phyloP scores from a whole-genome alignment of 257 asterid species.

The Ballota nigra region DNA sequence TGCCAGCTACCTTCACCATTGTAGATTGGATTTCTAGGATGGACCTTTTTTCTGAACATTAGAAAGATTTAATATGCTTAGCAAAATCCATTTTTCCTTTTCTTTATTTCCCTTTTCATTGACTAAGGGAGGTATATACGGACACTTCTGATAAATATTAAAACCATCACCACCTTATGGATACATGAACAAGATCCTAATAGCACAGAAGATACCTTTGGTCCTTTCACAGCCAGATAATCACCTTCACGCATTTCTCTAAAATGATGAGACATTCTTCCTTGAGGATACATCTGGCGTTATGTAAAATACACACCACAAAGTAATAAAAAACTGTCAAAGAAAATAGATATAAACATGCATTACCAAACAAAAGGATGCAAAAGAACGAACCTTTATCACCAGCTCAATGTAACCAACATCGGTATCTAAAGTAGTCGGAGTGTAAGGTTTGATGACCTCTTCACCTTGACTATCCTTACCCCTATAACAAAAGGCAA shows the following conservation, averaged over 20 bases:
- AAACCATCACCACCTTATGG: too few relatives aligned
- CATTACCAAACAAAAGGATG: conserved; percentile 10
- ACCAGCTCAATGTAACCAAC: conserved; percentile 87
- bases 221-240: conserved; percentile 86
- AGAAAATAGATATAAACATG: not conserved
- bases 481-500: conserved; percentile 49
- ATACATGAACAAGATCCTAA: not conserved
- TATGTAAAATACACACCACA: conserved; percentile 6
- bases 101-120: too few relatives aligned
- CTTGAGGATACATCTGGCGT: conserved; percentile 94
- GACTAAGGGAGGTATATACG: too few relatives aligned
- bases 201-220: conserved; percentile 57
- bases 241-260: conserved; percentile 88
- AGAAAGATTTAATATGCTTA: too few relatives aligned
- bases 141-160: too few relatives aligned
- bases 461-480: conserved; percentile 95
- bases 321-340: conserved; percentile 17
- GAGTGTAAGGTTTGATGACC: conserved; percentile 91
- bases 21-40: too few relatives aligned
- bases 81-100: too few relatives aligned
- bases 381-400: conserved; percentile 58
- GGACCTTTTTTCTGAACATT: too few relatives aligned
- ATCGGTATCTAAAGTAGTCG: conserved; percentile 95
- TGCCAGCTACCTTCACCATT: too few relatives aligned
- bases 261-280: conserved; percentile 98